phyloP scores from a whole-genome alignment of 495 filamentous ascomycete genomes.

The Podospora pseudopauciseta region DNA sequence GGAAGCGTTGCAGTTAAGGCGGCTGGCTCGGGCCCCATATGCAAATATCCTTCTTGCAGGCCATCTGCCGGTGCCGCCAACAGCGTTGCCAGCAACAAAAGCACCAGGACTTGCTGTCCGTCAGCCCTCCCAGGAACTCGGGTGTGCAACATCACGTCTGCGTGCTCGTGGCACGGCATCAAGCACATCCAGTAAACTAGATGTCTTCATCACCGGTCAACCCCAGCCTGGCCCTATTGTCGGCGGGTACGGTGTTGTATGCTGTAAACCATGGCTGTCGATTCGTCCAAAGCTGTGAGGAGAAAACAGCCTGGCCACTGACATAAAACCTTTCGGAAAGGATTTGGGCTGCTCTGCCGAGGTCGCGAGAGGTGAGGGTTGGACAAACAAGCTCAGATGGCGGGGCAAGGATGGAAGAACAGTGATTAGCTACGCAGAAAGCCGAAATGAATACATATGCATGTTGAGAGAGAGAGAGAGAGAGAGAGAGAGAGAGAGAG shows the following conservation, averaged over 20 bases:
- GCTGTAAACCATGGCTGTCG: background rate
- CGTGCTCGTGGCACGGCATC: background rate
- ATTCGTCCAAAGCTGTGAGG: background rate
- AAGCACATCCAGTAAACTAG: background rate
- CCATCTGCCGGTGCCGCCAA: background rate
- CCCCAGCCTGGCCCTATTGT: background rate
- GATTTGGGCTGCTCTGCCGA: background rate
- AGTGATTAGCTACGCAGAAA: background rate
- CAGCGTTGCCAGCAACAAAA: too few species aligned
- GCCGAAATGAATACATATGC: background rate
- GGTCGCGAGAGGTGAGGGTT: background rate
- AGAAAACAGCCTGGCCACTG: background rate
- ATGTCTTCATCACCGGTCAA: background rate
- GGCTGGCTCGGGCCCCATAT: background rate
- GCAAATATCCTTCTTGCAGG: background rate
- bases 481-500: too few species aligned
- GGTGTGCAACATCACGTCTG: background rate
- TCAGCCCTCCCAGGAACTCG: slow-evolving; percentile 4
- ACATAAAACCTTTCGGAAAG: background rate
- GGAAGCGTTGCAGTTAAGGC: slow-evolving; percentile 1
- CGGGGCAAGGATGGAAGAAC: background rate
- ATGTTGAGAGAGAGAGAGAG: background rate
- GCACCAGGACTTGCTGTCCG: background rate
- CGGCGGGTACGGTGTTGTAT: background rate
- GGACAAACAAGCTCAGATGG: background rate